A percentile compares a stretch with the other conserved stretches of the same genome.
phyloP scores from a whole-genome alignment of 805 yeast genomes.

The Candida montana region DNA sequence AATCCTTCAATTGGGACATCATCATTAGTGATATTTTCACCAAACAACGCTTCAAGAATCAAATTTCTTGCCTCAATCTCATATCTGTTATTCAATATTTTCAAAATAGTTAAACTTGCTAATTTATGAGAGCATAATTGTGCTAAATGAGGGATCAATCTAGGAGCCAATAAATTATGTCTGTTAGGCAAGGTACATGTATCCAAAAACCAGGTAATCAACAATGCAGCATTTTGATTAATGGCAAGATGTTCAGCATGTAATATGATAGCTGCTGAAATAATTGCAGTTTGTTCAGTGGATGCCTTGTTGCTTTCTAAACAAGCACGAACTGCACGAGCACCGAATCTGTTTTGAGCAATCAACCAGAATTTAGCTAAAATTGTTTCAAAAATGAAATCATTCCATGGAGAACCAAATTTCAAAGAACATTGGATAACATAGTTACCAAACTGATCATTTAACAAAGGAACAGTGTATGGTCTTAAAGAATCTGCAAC shows the following conservation, averaged over 20 bases:
- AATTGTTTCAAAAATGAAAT: slow-evolving; percentile 81
- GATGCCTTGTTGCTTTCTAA: slow-evolving; percentile 72
- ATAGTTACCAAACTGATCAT: slow-evolving; percentile 96
- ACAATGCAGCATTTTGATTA: slow-evolving; percentile 81
- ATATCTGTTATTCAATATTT: slow-evolving; percentile 64
- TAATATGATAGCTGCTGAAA: slow-evolving; percentile 72
- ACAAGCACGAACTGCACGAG: slow-evolving; percentile 91
- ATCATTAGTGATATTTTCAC: slow-evolving; percentile 32
- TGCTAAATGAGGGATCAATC: slow-evolving; percentile 56
- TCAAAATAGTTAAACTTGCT: slow-evolving; percentile 77
- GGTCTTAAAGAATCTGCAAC: slow-evolving; percentile 71
- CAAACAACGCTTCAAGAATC: slow-evolving; percentile 64
- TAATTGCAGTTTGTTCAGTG: slow-evolving; percentile 60
- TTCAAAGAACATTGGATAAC: slow-evolving; percentile 91
- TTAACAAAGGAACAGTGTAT: slow-evolving; percentile 76
- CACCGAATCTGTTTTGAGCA: slow-evolving; percentile 87
- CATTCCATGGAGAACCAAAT: slow-evolving; percentile 84
- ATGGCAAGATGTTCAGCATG: slow-evolving; percentile 75
- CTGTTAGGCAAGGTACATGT: slow-evolving; percentile 66
- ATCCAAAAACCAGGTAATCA: slow-evolving; percentile 92
- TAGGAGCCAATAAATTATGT: slow-evolving; percentile 58
- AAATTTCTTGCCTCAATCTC: slow-evolving; percentile 57
- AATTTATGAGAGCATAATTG: slow-evolving; percentile 72
- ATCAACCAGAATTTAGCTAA: slow-evolving; percentile 73
- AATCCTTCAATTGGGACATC: slow-evolving; percentile 7